phyloP scores from a whole-genome alignment of 768 basidiomycete genomes.

The Podaxis sp. region DNA sequence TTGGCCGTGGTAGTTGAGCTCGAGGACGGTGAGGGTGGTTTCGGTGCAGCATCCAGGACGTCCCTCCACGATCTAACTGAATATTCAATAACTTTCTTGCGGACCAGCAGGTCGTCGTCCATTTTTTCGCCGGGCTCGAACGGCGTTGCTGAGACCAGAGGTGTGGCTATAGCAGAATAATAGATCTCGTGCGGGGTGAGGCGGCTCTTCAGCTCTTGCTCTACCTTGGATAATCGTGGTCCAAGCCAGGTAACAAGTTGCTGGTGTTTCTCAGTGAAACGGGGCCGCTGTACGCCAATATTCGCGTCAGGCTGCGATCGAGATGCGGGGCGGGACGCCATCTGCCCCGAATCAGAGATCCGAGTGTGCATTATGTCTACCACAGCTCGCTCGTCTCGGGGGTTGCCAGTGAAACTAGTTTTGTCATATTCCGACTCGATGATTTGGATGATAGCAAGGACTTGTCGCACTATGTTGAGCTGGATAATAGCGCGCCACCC shows the following conservation, averaged over 20 bases:
- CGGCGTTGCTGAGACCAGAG: constrained; percentile 47
- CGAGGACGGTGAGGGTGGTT: constrained; percentile 12
- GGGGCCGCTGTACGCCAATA: constrained; percentile 26
- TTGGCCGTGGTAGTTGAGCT: neutral
- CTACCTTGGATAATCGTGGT: constrained; percentile 55
- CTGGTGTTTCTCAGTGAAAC: constrained; percentile 53
- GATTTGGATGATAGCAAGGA: constrained; percentile 63
- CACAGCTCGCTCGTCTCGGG: neutral
- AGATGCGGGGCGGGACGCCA: neutral
- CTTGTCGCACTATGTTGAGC: constrained; percentile 74
- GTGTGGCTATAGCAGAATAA: constrained; percentile 35
- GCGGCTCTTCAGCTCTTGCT: constrained; percentile 60
- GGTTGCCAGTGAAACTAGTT: neutral
- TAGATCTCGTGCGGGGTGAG: constrained; percentile 36
- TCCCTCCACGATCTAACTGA: constrained; percentile 55
- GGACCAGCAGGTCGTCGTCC: constrained; percentile 22
- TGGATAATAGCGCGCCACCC: constrained; percentile 80
- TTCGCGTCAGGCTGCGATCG: constrained; percentile 17
- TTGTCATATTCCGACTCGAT: constrained; percentile 49
- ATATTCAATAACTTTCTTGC: constrained; percentile 41
- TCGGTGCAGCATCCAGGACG: constrained; percentile 33
- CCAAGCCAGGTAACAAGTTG: constrained; percentile 59
- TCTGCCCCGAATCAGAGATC: neutral
- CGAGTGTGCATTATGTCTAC: neutral
- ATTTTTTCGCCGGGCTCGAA: constrained; percentile 33